Base-by-base conservation (phyloP, 768 basidiomycete genomes). In the Psilocybe subaeruginosa region DNA sequence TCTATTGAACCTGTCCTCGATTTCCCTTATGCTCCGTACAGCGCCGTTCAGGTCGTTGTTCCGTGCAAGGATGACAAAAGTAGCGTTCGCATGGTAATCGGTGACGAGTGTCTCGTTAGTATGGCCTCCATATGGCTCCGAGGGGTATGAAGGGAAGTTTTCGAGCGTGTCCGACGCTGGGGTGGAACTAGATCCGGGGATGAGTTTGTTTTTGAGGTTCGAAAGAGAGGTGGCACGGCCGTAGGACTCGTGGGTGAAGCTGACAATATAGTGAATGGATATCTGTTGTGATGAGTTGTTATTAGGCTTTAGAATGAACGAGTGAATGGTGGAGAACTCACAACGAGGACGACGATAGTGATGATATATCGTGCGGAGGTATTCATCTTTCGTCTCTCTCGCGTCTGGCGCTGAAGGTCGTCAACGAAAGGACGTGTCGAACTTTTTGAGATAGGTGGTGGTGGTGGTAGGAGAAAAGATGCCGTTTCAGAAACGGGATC, bases 1-100 rank as follows among this genome's bases (percentile, higher is more conserved):
- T 55, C 81, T 79, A 75, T 97, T 97, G 74, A 95, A 96, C 52
- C 89, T 78, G 66, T 90, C 87, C 77, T 97, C 95, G 65, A 93
- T 78, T 73, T 88, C 84, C 68, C 86, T 83, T 64, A 95, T 84
- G 63, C 88, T 89, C 59, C 77, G 78, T 59, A 92, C 77, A 33
- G 90, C 85, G 3, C 80, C 80, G n/a, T 81, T 68, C 19, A 90
- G 60, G 65, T 93, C 91, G 47, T 75, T 74, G 71, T 93, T 93
- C 47, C 91, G 76, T 37, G 84, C 88, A 16, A 97, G 81, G 45
- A 82, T 77, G 19, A 81, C 75, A 60, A 80, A 79, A 0, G 79
- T 74, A 3, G 80, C 79, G 53, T 82, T 82, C 0, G 77, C 79
- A 16, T 69, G 68, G 5, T 58, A 56, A 59, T 68, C 68, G 1